Conservation (phyloP, 2,329 filamentous ascomycete genomes). For the Fusarium fujikuroi region DNA sequence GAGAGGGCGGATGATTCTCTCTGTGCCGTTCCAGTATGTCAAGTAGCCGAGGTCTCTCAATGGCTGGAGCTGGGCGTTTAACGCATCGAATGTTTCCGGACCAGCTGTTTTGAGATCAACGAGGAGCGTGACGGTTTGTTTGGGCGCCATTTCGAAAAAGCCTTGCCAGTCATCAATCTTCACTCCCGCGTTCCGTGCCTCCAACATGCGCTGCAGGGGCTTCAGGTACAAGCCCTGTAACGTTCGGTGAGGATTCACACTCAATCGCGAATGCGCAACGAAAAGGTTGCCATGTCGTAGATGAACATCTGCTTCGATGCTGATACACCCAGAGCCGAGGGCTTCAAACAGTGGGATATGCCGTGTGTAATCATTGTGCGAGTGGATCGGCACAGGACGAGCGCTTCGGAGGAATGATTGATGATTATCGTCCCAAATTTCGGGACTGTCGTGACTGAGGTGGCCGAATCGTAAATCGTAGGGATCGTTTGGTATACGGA, state of each 20-base stretch:
- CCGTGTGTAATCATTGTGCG: constrained; percentile 22
- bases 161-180: background rate
- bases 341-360: constrained; percentile 20
- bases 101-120: constrained; percentile 16
- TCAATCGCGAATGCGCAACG: constrained; percentile 5
- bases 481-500: constrained; percentile 17
- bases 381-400: constrained; percentile 10
- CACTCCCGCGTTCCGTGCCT: background rate
- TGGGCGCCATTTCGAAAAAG: background rate
- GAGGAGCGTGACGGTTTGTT: constrained; percentile 7
- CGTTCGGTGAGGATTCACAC: background rate
- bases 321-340: constrained; percentile 16
- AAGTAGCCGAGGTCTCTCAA: constrained; percentile 6
- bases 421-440: constrained; percentile 13
- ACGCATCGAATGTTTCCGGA: background rate
- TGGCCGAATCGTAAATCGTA: constrained; percentile 16
- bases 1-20: background rate
- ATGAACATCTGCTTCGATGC: constrained; percentile 17
- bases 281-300: background rate
- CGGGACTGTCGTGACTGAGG: constrained; percentile 11
- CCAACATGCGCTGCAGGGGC: constrained; percentile 10
- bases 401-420: constrained; percentile 14
- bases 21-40: constrained; percentile 22
- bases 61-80: background rate
- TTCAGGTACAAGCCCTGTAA: background rate